Conservation (phyloP, 225 moss, liverwort and hornwort genomes). For the Climacium dendroides region DNA sequence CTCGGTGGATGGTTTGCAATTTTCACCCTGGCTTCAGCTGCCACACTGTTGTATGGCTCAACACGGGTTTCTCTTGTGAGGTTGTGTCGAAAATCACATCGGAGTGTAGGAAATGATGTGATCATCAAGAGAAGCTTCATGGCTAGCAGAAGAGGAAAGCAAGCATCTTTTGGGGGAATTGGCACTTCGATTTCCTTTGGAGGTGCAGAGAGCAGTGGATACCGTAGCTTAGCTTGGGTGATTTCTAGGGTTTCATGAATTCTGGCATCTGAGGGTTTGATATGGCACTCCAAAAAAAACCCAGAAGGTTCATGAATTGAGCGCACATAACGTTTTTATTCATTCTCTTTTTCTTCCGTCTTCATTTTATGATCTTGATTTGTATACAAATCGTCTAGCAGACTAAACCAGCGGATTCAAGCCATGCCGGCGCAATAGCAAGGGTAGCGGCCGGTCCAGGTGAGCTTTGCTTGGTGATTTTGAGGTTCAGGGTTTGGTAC, state of each 20-base stretch:
- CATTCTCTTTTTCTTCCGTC: too few relatives aligned
- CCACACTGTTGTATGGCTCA: background rate
- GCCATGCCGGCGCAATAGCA: too few relatives aligned
- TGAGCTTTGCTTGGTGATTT: too few relatives aligned
- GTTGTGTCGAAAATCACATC: background rate
- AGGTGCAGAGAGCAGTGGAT: background rate
- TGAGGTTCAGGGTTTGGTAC: too few relatives aligned
- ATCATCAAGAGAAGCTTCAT: background rate
- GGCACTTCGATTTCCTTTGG: background rate
- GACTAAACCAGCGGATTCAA: too few relatives aligned
- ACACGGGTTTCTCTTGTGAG: background rate
- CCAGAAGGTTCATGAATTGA: too few relatives aligned
- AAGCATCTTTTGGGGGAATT: conserved; percentile 19
- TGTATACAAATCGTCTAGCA: too few relatives aligned
- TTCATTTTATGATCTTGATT: too few relatives aligned
- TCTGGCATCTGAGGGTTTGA: background rate
- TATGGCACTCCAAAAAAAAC: background rate
- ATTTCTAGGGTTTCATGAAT: background rate
- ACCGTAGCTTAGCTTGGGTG: background rate
- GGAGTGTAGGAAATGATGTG: background rate
- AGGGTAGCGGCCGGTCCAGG: too few relatives aligned
- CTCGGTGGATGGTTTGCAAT: background rate
- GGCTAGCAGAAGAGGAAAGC: conserved; percentile 4
- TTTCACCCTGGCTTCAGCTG: background rate
- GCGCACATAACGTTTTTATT: too few relatives aligned